phyloP scores from a whole-genome alignment of 768 basidiomycete species.

The Xerocomellus intermedius region DNA sequence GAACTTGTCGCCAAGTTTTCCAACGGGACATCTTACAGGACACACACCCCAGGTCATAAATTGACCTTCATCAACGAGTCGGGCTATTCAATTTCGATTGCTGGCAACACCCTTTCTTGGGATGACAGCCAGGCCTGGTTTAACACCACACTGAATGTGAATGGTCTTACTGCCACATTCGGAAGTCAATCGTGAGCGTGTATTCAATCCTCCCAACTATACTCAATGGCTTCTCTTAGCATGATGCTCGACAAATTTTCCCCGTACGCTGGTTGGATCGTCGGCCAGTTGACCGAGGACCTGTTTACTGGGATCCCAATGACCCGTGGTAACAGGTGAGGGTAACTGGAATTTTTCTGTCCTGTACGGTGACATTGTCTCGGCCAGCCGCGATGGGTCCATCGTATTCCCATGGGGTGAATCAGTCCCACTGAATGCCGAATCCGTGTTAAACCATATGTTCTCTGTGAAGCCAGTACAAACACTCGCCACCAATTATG shows the following conservation, averaged over 20 bases:
- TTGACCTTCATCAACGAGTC: conserved; percentile 9
- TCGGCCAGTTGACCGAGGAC: conserved; percentile 6
- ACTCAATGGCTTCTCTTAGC: background rate
- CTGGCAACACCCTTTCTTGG: conserved; percentile 12
- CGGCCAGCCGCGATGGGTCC: conserved; percentile 3
- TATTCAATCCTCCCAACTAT: background rate
- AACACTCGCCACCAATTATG: conserved; percentile 7
- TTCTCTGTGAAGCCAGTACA: conserved; percentile 12
- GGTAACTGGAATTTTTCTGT: background rate
- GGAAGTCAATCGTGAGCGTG: conserved; percentile 5
- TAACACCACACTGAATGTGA: conserved; percentile 6
- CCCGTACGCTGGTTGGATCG: background rate
- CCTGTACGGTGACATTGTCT: background rate
- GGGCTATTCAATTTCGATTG: conserved; percentile 12
- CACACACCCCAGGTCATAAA: conserved; percentile 2
- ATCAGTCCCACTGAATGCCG: conserved; percentile 1
- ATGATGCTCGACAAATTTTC: conserved; percentile 2
- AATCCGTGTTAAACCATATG: conserved; percentile 14
- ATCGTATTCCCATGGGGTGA: conserved; percentile 13
- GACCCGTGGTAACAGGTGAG: conserved; percentile 7
- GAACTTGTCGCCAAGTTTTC: conserved; percentile 11
- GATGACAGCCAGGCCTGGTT: conserved; percentile 16
- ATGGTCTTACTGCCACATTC: conserved; percentile 6
- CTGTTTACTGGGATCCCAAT: conserved; percentile 13
- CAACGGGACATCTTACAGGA: conserved; percentile 4